These are phyloP conservation scores for Aspergillus mulundensis DNA, from an alignment of 495 filamentous ascomycete genomes.

Conservation along the genomic window DNA sequence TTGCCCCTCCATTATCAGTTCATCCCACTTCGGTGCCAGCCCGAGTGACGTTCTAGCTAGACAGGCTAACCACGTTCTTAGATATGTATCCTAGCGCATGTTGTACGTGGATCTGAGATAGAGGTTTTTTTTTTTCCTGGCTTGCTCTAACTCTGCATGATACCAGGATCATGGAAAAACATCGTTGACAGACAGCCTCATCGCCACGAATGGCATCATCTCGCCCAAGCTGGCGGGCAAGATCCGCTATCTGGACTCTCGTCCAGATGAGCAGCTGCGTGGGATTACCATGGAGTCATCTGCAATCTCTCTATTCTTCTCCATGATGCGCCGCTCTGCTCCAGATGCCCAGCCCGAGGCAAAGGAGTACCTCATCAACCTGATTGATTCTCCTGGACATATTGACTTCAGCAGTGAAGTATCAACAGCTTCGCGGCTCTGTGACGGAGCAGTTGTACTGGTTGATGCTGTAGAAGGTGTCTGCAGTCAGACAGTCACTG, in stretches of 20 bases:
- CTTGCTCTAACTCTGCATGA: conserved; percentile 1
- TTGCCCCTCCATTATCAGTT: conserved; percentile 25
- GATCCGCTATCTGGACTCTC: conserved; percentile 94
- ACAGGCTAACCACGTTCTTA: conserved; percentile 40
- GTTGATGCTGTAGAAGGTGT: conserved; percentile 99
- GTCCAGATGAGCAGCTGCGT: conserved; percentile 92
- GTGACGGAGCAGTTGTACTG: conserved; percentile 89
- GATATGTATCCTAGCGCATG: conserved; percentile 97
- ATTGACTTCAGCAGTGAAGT: conserved; percentile 99
- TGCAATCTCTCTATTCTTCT: conserved; percentile 95
- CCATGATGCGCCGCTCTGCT: conserved; percentile 68
- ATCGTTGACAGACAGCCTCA: conserved; percentile 90
- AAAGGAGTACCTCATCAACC: conserved; percentile 91
- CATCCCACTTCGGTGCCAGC: conserved; percentile 32
- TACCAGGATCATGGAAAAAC: conserved; percentile 91
- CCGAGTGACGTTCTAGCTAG: conserved; percentile 3
- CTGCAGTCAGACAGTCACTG: conserved; percentile 96
- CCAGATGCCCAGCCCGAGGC: conserved; percentile 65
- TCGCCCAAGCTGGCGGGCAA: conserved; percentile 96
- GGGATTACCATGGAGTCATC: conserved; percentile 99
- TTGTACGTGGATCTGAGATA: conserved; percentile 54
- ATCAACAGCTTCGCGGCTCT: conserved; percentile 89
- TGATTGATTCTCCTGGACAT: conserved; percentile 97
- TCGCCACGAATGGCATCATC: conserved; percentile 99
- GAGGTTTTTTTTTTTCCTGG: background rate